Evolutionary conservation across 352 stramenopile genomes (phyloP).

Genomic region (Blastocystis hominis): DNA sequence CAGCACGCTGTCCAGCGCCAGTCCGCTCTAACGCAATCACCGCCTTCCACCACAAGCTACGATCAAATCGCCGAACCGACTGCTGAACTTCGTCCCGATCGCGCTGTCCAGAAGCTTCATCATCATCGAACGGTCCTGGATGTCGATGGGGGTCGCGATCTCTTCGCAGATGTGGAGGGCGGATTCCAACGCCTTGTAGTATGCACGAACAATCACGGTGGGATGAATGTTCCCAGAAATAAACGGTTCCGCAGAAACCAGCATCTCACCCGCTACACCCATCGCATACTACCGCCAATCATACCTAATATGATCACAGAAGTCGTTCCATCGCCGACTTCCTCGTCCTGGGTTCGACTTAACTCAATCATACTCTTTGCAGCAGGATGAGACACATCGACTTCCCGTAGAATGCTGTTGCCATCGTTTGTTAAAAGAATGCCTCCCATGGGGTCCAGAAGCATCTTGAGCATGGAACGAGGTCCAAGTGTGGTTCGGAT

Average conservation of each 20-base stretch:
- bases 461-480: constrained; percentile 97
- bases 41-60: neutral
- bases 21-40: constrained; percentile 77
- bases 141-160: constrained; percentile 81
- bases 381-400: constrained; percentile 91
- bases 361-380: constrained; percentile 99
- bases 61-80: constrained; percentile 79
- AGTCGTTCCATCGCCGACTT: constrained; percentile 98
- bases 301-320: constrained; percentile 92
- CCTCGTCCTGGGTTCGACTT: constrained; percentile 91
- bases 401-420: constrained; percentile 93
- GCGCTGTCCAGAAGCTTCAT: constrained; percentile 86
- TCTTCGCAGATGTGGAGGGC: constrained; percentile 83
- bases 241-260: constrained; percentile 90
- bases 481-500: constrained; percentile 95
- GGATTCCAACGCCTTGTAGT: constrained; percentile 75
- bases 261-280: constrained; percentile 81
- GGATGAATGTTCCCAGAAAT: constrained; percentile 89
- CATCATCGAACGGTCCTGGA: constrained; percentile 85
- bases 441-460: constrained; percentile 96
- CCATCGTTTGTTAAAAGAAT: constrained; percentile 99
- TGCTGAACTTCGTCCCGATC: constrained; percentile 96
- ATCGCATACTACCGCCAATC: neutral
- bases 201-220: constrained; percentile 90
- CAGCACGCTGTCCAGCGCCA: constrained; percentile 89